Evolutionary conservation across 306 rosid species (phyloP).

Genomic region (Rubus idaeus): DNA sequence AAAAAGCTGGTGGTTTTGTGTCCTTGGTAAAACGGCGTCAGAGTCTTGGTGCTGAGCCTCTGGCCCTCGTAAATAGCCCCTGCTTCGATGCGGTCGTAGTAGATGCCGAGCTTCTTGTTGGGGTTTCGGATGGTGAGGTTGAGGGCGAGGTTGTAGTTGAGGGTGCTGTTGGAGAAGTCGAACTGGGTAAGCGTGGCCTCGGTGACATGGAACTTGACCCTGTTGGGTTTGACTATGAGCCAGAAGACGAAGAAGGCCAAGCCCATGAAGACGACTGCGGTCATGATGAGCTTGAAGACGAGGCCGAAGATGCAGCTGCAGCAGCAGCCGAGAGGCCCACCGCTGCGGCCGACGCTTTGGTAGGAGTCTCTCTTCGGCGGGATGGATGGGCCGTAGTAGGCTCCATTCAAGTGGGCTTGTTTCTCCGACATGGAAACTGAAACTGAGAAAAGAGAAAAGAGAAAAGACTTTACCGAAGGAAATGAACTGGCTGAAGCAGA

Average conservation of each 20-base stretch:
- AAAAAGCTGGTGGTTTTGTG: slow-evolving; percentile 55
- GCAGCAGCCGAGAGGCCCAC: slow-evolving; percentile 31
- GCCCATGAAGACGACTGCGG: slow-evolving; percentile 26
- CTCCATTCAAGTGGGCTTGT: slow-evolving; percentile 55
- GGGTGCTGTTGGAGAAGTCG: slow-evolving; percentile 36
- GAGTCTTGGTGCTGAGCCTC: slow-evolving; percentile 21
- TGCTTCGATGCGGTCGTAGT: slow-evolving; percentile 67
- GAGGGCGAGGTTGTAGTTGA: slow-evolving; percentile 29
- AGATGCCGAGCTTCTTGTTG: slow-evolving; percentile 59
- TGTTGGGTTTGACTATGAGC: slow-evolving; percentile 49
- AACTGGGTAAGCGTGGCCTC: slow-evolving; percentile 60
- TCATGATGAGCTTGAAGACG: slow-evolving; percentile 38
- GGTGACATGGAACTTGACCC: slow-evolving; percentile 44
- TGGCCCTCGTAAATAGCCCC: slow-evolving; percentile 41
- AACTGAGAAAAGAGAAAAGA: not conserved
- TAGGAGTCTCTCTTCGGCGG: slow-evolving; percentile 48
- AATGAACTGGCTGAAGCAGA: not conserved
- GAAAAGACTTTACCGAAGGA: not conserved
- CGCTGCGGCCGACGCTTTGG: slow-evolving; percentile 40
- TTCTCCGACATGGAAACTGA: slow-evolving; percentile 47
- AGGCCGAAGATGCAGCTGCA: slow-evolving; percentile 47
- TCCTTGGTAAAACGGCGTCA: slow-evolving; percentile 55
- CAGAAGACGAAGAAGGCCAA: slow-evolving; percentile 44
- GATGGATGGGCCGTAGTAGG: slow-evolving; percentile 81
- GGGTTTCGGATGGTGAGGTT: slow-evolving; percentile 59